phyloP scores from a whole-genome alignment of 495 filamentous ascomycete genomes.

The Talaromyces nanjingensis region DNA sequence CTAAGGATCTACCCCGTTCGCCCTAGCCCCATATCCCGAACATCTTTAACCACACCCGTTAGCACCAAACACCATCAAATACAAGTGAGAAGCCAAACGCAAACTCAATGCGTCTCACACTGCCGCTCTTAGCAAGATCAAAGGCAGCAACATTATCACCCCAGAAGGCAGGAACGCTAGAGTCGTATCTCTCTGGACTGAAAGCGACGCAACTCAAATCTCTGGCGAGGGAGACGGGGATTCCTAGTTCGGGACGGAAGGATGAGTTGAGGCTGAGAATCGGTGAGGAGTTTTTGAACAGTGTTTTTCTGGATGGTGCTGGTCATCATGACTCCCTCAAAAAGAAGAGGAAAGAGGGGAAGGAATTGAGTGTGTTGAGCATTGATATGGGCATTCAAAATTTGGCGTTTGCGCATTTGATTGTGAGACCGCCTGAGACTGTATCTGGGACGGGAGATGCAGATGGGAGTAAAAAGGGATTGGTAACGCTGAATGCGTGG shows the following conservation, averaged over 20 bases:
- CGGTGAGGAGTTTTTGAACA: too few species aligned
- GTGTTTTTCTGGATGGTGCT: background rate
- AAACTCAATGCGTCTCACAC: constrained; percentile 4
- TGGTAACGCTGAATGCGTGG: constrained; percentile 27
- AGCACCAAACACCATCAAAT: too few species aligned
- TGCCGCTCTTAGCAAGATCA: constrained; percentile 8
- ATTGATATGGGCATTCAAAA: constrained; percentile 87
- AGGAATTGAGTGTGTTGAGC: constrained; percentile 53
- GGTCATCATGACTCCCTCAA: background rate
- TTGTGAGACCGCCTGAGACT: constrained; percentile 9
- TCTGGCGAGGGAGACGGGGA: constrained; percentile 46
- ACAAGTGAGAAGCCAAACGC: background rate
- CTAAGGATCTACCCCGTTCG: too few species aligned
- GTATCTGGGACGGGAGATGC: too few species aligned
- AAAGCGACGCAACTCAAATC: constrained; percentile 41
- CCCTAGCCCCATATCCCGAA: too few species aligned
- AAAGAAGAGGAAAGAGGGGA: background rate
- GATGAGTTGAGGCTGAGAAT: too few species aligned
- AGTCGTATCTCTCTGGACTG: constrained; percentile 25
- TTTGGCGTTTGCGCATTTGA: constrained; percentile 57
- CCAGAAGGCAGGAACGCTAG: constrained; percentile 10
- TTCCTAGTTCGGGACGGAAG: constrained; percentile 46
- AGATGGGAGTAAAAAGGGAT: background rate
- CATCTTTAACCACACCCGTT: background rate
- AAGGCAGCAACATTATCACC: constrained; percentile 11